Conservation (phyloP, 2,329 filamentous ascomycete genomes). For the Hypoxylon sp. region DNA sequence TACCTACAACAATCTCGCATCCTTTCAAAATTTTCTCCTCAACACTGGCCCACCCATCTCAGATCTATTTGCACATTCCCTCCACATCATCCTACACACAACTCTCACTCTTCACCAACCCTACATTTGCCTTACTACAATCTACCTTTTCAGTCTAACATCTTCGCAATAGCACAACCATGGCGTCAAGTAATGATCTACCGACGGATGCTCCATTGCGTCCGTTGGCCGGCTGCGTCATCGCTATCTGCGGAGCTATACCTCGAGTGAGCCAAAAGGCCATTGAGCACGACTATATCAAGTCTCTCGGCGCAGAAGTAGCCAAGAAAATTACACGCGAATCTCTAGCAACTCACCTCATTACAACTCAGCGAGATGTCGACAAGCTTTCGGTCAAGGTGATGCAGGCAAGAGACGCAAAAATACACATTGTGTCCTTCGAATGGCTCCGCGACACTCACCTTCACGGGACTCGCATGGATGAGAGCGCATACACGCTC, state of each 20-base stretch:
- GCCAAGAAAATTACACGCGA: no score
- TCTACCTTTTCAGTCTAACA: background rate
- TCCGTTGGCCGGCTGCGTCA: conserved; percentile 61
- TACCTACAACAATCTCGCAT: conserved; percentile 21
- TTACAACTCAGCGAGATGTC: conserved; percentile 67
- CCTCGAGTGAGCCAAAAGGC: conserved; percentile 63
- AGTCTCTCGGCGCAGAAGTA: conserved; percentile 60
- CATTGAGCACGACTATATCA: conserved; percentile 60
- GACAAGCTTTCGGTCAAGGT: conserved; percentile 65
- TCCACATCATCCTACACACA: background rate
- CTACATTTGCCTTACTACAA: background rate
- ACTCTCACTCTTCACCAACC: background rate
- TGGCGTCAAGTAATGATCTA: conserved; percentile 17
- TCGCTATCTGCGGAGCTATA: conserved; percentile 73
- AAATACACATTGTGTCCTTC: conserved; percentile 67
- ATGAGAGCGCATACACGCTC: conserved; percentile 52
- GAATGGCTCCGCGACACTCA: conserved; percentile 74
- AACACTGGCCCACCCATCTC: background rate
- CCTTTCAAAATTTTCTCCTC: conserved; percentile 23
- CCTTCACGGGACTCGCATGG: conserved; percentile 56
- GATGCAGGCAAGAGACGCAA: conserved; percentile 59
- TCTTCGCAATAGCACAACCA: background rate
- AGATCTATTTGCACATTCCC: background rate
- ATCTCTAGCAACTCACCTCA: conserved; percentile 71
- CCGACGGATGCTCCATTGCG: conserved; percentile 26